Evolutionary conservation across 2,329 filamentous ascomycete genomes (phyloP).

Genomic region (Aspergillus brunneoviolaceus): DNA sequence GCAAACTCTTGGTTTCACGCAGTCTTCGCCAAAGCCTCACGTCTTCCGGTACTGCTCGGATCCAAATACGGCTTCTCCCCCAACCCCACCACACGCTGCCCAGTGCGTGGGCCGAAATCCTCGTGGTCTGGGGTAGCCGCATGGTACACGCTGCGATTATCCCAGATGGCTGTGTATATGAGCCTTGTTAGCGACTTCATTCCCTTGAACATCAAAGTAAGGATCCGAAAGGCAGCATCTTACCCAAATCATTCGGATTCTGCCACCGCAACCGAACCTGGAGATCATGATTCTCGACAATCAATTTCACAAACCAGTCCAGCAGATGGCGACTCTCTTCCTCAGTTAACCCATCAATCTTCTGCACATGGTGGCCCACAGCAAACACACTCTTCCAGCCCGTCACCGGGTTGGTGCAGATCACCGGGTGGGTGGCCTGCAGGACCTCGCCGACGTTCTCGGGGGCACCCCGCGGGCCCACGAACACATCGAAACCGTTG

Average conservation of each 20-base stretch:
- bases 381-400: conserved; percentile 43
- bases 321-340: conserved; percentile 36
- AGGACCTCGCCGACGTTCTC: conserved; percentile 56
- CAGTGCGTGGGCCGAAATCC: conserved; percentile 49
- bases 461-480: conserved; percentile 51
- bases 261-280: conserved; percentile 42
- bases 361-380: conserved; percentile 31
- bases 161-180: too few relatives aligned
- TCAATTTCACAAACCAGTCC: conserved; percentile 37
- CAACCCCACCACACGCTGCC: conserved; percentile 53
- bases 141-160: conserved; percentile 48
- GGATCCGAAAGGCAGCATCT: conserved; percentile 3
- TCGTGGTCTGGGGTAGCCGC: conserved; percentile 55
- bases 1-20: background rate
- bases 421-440: conserved; percentile 44
- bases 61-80: conserved; percentile 58
- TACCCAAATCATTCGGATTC: conserved; percentile 45
- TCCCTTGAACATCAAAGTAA: too few relatives aligned
- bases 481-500: conserved; percentile 34
- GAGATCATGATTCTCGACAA: conserved; percentile 44
- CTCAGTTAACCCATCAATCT: conserved; percentile 34
- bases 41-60: conserved; percentile 35
- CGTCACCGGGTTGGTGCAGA: conserved; percentile 55
- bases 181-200: too few relatives aligned
- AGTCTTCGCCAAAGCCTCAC: conserved; percentile 23